Conservation (phyloP, 139 green algal species). For the Haematococcus lacustris region DNA sequence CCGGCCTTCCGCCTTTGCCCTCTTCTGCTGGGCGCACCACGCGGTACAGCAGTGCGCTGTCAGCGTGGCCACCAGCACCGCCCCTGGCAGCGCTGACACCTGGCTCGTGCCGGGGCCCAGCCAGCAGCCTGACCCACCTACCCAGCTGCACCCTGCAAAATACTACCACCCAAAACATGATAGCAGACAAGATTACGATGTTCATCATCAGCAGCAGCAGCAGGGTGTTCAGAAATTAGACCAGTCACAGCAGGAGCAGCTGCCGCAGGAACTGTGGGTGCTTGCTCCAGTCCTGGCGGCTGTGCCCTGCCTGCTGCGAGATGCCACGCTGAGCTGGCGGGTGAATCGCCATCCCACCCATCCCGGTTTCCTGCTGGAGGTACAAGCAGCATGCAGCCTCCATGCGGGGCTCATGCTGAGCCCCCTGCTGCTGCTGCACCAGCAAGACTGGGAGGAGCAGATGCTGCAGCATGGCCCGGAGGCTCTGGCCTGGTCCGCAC, state of each 20-base stretch:
- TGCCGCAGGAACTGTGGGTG: not conserved
- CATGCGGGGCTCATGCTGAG: constrained; percentile 12
- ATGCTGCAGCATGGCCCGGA: constrained; percentile 15
- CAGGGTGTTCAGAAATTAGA: not conserved
- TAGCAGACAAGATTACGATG: too few species aligned
- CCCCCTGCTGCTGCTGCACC: constrained; percentile 14
- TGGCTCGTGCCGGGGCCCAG: not conserved
- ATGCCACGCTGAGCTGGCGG: constrained; percentile 4
- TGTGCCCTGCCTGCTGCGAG: constrained; percentile 11
- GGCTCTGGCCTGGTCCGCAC: constrained; percentile 11
- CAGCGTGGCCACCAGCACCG: not conserved
- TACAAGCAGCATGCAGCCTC: constrained; percentile 1
- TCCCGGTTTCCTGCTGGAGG: too few species aligned
- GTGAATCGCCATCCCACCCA: too few species aligned
- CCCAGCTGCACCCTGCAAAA: too few species aligned
- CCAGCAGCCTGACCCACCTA: not conserved
- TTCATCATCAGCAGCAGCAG: constrained; percentile 2
- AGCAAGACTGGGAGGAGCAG: constrained; percentile 5
- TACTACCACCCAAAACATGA: too few species aligned
- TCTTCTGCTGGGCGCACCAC: constrained; percentile 28
- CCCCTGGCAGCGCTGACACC: not conserved
- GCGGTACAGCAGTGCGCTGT: constrained; percentile 22
- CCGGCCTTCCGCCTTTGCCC: constrained; percentile 3
- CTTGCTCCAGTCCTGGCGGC: constrained; percentile 13
- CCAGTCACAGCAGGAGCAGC: not conserved